phyloP scores from a whole-genome alignment of 108 stramenopile genomes.

The Aurantiochytrium sp. region DNA sequence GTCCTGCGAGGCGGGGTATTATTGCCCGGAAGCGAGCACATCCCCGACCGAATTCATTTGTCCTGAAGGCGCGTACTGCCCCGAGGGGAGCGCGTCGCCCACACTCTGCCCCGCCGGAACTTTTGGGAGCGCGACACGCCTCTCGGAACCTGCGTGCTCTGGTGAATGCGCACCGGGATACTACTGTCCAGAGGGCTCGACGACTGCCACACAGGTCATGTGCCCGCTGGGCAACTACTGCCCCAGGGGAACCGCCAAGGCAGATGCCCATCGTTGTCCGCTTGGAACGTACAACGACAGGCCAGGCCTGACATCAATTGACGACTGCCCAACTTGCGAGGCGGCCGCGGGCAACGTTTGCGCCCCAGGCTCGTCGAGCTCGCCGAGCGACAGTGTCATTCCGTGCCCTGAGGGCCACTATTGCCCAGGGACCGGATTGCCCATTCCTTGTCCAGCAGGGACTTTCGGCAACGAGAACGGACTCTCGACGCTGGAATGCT shows the following conservation, averaged over 20 bases:
- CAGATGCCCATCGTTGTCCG: not conserved
- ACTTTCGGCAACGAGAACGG: not conserved
- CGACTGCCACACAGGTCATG: not conserved
- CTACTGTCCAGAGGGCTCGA: not conserved
- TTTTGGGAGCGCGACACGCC: not conserved
- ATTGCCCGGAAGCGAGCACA: not conserved
- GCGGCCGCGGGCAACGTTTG: not conserved
- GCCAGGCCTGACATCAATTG: not conserved
- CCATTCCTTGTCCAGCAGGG: not conserved
- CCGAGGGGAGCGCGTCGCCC: not conserved
- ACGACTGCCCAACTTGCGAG: not conserved
- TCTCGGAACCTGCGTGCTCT: not conserved
- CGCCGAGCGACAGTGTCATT: not conserved
- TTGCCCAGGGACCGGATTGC: not conserved
- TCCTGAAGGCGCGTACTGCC: not conserved
- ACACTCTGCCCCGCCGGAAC: not conserved
- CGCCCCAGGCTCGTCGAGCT: not conserved
- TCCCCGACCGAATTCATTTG: not conserved
- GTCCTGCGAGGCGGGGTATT: not conserved
- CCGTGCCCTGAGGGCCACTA: not conserved
- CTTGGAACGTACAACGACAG: not conserved
- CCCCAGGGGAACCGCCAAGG: too few species aligned
- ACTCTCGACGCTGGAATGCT: not conserved
- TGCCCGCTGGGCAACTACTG: not conserved
- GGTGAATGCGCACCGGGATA: not conserved